Evolutionary conservation across 495 filamentous ascomycete genomes (phyloP).

Genomic region (Amphirosellinia nigrospora): DNA sequence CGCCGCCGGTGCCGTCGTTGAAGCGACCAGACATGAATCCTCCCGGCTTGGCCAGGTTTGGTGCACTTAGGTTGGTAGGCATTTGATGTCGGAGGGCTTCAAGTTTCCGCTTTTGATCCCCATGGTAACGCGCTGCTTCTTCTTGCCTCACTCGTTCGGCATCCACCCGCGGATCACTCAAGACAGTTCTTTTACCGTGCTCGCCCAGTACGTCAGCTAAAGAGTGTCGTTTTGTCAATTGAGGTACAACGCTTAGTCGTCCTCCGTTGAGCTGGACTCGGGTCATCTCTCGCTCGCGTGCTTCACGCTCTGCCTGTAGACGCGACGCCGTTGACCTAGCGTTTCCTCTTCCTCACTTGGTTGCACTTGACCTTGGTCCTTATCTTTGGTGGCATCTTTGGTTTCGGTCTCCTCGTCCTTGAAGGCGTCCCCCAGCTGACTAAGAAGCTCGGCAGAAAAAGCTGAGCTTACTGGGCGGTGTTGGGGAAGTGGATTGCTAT

Average conservation of each 20-base stretch:
- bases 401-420: conserved; percentile 40
- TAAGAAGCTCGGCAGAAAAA: conserved; percentile 80
- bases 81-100: conserved; percentile 49
- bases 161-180: conserved; percentile 33
- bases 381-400: conserved; percentile 38
- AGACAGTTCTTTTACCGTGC: conserved; percentile 25
- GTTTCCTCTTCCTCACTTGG: conserved; percentile 78
- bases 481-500: conserved; percentile 53
- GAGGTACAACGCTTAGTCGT: conserved; percentile 10
- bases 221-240: conserved; percentile 37
- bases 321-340: conserved; percentile 83
- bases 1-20: conserved; percentile 56
- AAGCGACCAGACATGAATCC: conserved; percentile 60
- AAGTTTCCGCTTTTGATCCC: conserved; percentile 48
- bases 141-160: conserved; percentile 38
- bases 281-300: conserved; percentile 54
- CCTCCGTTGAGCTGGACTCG: conserved; percentile 23
- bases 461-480: conserved; percentile 70
- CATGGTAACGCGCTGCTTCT: conserved; percentile 40
- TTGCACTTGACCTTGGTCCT: conserved; percentile 40
- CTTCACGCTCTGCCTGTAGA: conserved; percentile 74
- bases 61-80: conserved; percentile 41
- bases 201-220: conserved; percentile 38
- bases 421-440: conserved; percentile 66
- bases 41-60: conserved; percentile 41